Percentiles rank a stretch among this genome's conserved stretches.
These are phyloP conservation scores for Sugiyamaella qingdaonensis DNA, from an alignment of 805 yeast species.

Conservation along the genomic window DNA sequence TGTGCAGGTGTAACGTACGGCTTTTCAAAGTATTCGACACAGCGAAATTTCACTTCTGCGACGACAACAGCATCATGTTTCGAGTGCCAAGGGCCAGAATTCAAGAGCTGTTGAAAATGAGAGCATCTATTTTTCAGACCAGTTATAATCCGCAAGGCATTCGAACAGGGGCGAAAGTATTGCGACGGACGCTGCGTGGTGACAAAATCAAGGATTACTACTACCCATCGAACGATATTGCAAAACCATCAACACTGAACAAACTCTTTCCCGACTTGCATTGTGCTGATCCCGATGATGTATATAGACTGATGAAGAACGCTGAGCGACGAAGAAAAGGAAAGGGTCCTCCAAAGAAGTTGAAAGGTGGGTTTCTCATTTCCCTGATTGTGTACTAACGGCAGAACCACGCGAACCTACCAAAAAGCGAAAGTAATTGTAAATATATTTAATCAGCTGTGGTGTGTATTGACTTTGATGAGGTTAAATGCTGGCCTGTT, in stretches of 20 bases:
- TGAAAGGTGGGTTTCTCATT: constrained; percentile 14
- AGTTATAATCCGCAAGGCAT: constrained; percentile 31
- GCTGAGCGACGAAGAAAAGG: constrained; percentile 23
- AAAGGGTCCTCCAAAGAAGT: constrained; percentile 24
- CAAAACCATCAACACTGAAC: constrained; percentile 16
- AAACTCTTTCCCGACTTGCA: constrained; percentile 20
- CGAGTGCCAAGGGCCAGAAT: constrained; percentile 24
- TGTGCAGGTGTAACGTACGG: too few species aligned
- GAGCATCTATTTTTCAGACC: constrained; percentile 29
- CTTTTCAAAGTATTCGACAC: too few species aligned
- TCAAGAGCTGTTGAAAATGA: constrained; percentile 27
- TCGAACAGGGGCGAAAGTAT: constrained; percentile 33
- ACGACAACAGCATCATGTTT: not conserved
- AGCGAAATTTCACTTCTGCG: too few species aligned
- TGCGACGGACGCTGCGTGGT: constrained; percentile 32
- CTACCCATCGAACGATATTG: constrained; percentile 22
- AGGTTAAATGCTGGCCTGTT: too few species aligned
- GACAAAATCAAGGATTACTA: constrained; percentile 31
- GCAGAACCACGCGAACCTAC: constrained; percentile 3
- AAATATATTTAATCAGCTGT: not conserved
- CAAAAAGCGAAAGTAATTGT: constrained; percentile 1
- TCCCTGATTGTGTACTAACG: not conserved
- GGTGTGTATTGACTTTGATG: too few species aligned
- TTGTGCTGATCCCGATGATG: constrained; percentile 20
- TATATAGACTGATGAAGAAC: constrained; percentile 19